Evolutionary conservation across 116 monocot species (phyloP), one percentile per base, ranked within the genome.

Genomic region (Dioscorea cayenensis): DNA sequence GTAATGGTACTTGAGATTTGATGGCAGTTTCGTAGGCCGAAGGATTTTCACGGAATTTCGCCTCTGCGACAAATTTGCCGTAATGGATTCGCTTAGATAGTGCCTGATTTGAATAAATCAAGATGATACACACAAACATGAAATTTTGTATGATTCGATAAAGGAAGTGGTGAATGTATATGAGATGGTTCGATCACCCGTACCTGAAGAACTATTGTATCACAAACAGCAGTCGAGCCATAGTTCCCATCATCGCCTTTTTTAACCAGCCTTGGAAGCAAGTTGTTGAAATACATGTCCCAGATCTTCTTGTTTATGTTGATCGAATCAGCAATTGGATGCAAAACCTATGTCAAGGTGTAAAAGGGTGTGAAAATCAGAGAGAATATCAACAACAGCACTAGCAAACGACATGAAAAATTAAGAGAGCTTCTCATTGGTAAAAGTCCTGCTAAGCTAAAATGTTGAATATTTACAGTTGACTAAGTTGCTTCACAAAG

Each of bases 151-250:
- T 96, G 84, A 69, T 65, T 4, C 1, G 16, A 36, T 19, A 55
- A 55, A 5, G 1, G 17, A 16, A 55, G 19, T 19, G n/a, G 14
- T 43, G 55, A 55, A 55, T 55, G 2, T n/a, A 63, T 63, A 11
- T 9, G 51, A 1, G 8, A 10, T 70, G 50, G 17, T 36, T 70
- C 21, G 29, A 18, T 35, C 3, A 58, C 36, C 17, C 19, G 60
- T 80, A 93, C 93, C 90, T 97, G 97, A 77, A 93, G 78, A 66
- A 90, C 90, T 27, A 90, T 93, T 52, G 90, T 97, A 79, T 97
- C 97, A 63, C 93, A 90, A 79, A 90, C 90, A 75, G 95, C 92
- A 80, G 68, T 84, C 27, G 92, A 92, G 50, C 95, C 95, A 73
- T 80, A 87, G 73, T 90, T 92, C 18, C 90, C 92, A 77, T 96